Evolutionary conservation across 2,329 filamentous ascomycete genomes (phyloP), one percentile per base, ranked within the genome.

Genomic region (Hypoxylon sp.): DNA sequence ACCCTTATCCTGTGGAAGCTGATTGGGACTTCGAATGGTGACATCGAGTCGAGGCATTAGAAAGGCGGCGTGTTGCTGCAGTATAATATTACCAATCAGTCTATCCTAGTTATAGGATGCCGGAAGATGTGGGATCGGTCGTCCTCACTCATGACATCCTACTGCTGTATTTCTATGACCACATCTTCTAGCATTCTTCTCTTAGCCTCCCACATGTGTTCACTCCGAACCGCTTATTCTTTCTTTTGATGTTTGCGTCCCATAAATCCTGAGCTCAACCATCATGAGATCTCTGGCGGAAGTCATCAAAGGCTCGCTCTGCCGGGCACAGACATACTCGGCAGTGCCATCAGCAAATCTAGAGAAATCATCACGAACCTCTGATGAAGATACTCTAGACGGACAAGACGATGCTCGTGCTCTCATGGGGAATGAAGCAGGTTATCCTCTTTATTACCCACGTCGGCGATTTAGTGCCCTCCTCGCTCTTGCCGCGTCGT

Each of bases 311-410:
- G 27, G 27, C 16, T 32, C 46, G 7, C 3, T 50, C 3, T n/a
- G 29, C 16, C 46, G 27, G 3, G 27, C 27, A 32, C 46, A 50
- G 46, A 50, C 46, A 21, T 50, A 50, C 12, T 50, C 46, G 11
- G 46, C 46, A 12, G 46, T 50, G 5, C 30, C 46, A 34, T 25
- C 46, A 7, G 46, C 14, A 3, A 32, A 12, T 21, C 6, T 50
- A n/a, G 46, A 50, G n/a, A 50, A 50, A 8, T 32, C 46, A 21
- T 50, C 29, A 34, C 14, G 46, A 21, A 23, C 7, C 21, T 50
- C 29, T 7, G 46, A 50, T 34, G 46, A 50, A 32, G 12, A 30
- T 8, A 48, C 46, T 34, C 46, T 30, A 50, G 27, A 50, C 3
- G 27, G 27, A n/a, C 27, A 50, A 27, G 46, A 50, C 9, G 27